Evolutionary conservation across 2,329 filamentous ascomycete species (phyloP).

Genomic region (Fusarium keratoplasticum): DNA sequence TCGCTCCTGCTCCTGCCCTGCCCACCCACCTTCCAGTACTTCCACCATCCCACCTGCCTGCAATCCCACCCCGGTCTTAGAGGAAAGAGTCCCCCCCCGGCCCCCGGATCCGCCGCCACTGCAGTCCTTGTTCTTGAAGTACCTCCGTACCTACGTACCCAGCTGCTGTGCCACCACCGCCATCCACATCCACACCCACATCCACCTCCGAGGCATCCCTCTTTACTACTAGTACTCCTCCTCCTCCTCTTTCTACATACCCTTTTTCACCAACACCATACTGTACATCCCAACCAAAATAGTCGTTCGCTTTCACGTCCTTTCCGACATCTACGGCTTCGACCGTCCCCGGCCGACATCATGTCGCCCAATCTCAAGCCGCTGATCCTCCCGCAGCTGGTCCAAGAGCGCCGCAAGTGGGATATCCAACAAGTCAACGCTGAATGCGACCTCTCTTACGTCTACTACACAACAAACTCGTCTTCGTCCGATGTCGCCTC

Average conservation of each 20-base stretch:
- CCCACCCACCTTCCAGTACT: constrained; percentile 19
- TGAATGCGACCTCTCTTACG: constrained; percentile 51
- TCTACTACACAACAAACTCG: constrained; percentile 63
- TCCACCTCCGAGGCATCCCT: constrained; percentile 41
- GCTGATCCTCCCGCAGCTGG: constrained; percentile 64
- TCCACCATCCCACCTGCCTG: constrained; percentile 4
- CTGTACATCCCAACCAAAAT: constrained; percentile 1
- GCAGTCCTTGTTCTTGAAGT: constrained; percentile 1
- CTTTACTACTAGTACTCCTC: constrained; percentile 29
- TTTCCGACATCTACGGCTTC: constrained; percentile 35
- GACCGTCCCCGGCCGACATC: constrained; percentile 41
- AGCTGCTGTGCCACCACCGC: constrained; percentile 38
- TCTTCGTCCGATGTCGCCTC: constrained; percentile 76
- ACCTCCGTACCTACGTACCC: constrained; percentile 4
- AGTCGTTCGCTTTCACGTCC: constrained; percentile 33
- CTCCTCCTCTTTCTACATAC: constrained; percentile 2
- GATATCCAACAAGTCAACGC: constrained; percentile 50
- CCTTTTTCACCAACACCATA: constrained; percentile 26
- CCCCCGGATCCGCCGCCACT: constrained; percentile 41
- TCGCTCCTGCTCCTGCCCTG: constrained; percentile 30
- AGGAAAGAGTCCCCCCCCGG: constrained; percentile 21
- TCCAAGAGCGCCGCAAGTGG: constrained; percentile 60
- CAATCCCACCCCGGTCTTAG: constrained; percentile 29
- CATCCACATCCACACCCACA: constrained; percentile 13
- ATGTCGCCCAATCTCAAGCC: constrained; percentile 66